Evolutionary conservation across 192 early-diverging fungal genomes (phyloP).

Genomic region (Hyaloraphidium curvatum): DNA sequence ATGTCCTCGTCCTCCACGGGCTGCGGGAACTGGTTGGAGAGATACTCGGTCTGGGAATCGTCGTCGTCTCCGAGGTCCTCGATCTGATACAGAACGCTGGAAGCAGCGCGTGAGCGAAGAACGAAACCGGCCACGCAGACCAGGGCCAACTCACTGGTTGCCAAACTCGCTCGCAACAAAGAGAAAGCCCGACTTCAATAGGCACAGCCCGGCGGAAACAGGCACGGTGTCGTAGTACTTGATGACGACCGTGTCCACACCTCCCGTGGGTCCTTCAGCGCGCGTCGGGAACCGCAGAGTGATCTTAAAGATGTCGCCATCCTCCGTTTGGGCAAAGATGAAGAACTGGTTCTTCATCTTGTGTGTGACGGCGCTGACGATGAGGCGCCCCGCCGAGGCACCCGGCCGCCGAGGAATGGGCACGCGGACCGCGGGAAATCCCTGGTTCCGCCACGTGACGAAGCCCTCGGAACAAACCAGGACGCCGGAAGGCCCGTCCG

Average conservation of each 20-base stretch:
- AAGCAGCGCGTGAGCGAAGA: background rate
- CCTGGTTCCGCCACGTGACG: constrained; percentile 71
- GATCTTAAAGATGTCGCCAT: constrained; percentile 87
- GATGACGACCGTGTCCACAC: constrained; percentile 46
- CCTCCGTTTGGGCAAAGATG: constrained; percentile 72
- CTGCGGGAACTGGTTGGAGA: constrained; percentile 43
- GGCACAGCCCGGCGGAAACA: constrained; percentile 50
- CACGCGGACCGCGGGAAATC: constrained; percentile 34
- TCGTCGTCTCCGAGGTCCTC: constrained; percentile 83
- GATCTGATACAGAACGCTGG: constrained; percentile 73
- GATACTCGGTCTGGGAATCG: constrained; percentile 58
- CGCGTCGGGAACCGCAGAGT: constrained; percentile 53
- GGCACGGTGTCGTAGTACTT: constrained; percentile 93
- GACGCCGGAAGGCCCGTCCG: constrained; percentile 91
- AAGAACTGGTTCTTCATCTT: constrained; percentile 78
- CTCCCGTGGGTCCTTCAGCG: constrained; percentile 22
- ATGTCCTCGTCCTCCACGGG: constrained; percentile 21
- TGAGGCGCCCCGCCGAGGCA: constrained; percentile 28
- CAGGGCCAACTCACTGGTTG: constrained; percentile 50
- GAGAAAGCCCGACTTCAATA: constrained; percentile 85
- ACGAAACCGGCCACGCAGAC: background rate
- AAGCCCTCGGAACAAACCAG: constrained; percentile 82
- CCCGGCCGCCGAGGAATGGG: constrained; percentile 63
- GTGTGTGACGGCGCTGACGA: constrained; percentile 72
- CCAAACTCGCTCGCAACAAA: constrained; percentile 83